Evolutionary conservation across 192 early-diverging fungal genomes (phyloP).

Genomic region (Coemansia nantahalensis): DNA sequence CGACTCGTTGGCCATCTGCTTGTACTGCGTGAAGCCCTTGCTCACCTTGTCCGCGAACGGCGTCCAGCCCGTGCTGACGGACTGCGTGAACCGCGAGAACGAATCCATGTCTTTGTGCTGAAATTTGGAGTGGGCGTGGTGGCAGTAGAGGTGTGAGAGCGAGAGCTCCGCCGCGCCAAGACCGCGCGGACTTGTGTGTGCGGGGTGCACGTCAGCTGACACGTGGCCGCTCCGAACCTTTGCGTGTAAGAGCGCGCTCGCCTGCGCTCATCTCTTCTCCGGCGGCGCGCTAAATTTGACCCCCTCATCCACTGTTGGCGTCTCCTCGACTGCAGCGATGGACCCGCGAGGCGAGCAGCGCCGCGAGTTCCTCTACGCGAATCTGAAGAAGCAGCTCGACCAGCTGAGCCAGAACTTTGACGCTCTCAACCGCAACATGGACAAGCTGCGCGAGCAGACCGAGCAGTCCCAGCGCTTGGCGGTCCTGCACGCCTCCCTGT

Average conservation of each 20-base stretch:
- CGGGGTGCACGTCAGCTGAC: too few relatives aligned
- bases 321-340: conserved; percentile 10
- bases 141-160: background rate
- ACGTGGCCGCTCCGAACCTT: too few relatives aligned
- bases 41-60: conserved; percentile 51
- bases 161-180: background rate
- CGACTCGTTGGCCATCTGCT: conserved; percentile 81
- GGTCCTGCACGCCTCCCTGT: conserved; percentile 42
- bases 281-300: too few relatives aligned
- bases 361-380: conserved; percentile 40
- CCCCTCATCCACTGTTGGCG: too few relatives aligned
- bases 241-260: too few relatives aligned
- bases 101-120: conserved; percentile 39
- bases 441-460: conserved; percentile 26
- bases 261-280: background rate
- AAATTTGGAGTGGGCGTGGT: background rate
- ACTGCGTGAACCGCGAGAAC: conserved; percentile 52
- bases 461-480: conserved; percentile 44
- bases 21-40: conserved; percentile 54
- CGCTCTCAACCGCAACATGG: conserved; percentile 33
- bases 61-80: conserved; percentile 47
- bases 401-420: conserved; percentile 48
- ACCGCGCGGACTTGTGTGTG: too few relatives aligned
- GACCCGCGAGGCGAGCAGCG: conserved; percentile 39
- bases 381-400: conserved; percentile 44